Percentiles rank a stretch among this genome's conserved stretches.
These are phyloP conservation scores for Amylostereum areolatum DNA, from an alignment of 1,284 basidiomycete genomes.

Conservation along the genomic window DNA sequence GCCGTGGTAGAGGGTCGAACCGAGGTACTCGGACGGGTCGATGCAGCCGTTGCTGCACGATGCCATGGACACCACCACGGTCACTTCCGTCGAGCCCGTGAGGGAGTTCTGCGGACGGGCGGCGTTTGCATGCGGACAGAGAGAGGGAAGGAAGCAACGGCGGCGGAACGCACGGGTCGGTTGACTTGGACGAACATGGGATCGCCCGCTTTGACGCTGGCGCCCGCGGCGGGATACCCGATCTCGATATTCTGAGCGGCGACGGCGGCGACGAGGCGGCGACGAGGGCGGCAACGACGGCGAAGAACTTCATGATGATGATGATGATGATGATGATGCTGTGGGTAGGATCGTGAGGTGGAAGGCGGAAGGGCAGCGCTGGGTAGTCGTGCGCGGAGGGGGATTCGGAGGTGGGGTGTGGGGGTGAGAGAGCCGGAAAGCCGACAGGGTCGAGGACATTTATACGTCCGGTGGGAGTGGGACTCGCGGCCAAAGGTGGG, in stretches of 20 bases:
- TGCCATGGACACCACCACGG: constrained; percentile 34
- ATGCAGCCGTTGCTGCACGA: constrained; percentile 28
- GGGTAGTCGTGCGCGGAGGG: too few species aligned
- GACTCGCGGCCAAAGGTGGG: too few species aligned
- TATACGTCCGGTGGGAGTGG: too few species aligned
- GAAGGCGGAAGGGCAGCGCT: too few species aligned
- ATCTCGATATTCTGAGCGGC: constrained; percentile 37
- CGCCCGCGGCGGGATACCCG: constrained; percentile 27
- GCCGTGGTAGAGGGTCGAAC: constrained; percentile 39
- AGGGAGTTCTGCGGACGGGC: constrained; percentile 28
- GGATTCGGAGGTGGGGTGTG: too few species aligned
- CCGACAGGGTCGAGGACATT: too few species aligned
- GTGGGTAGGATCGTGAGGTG: too few species aligned
- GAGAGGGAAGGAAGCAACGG: neutral
- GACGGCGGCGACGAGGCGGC: constrained; percentile 17
- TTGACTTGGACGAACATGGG: constrained; percentile 36
- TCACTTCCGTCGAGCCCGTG: constrained; percentile 33
- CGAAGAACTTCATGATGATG: constrained; percentile 15
- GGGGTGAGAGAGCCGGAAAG: too few species aligned
- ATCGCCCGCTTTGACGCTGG: constrained; percentile 28
- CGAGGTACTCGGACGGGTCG: constrained; percentile 28
- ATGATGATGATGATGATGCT: neutral
- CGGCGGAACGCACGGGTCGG: constrained; percentile 30
- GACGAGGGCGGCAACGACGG: constrained; percentile 16
- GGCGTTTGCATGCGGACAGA: neutral